Evolutionary conservation across 371 early-diverging fungal genomes (phyloP), one percentile per base, ranked within the genome.

Genomic region (Mortierella sp.): DNA sequence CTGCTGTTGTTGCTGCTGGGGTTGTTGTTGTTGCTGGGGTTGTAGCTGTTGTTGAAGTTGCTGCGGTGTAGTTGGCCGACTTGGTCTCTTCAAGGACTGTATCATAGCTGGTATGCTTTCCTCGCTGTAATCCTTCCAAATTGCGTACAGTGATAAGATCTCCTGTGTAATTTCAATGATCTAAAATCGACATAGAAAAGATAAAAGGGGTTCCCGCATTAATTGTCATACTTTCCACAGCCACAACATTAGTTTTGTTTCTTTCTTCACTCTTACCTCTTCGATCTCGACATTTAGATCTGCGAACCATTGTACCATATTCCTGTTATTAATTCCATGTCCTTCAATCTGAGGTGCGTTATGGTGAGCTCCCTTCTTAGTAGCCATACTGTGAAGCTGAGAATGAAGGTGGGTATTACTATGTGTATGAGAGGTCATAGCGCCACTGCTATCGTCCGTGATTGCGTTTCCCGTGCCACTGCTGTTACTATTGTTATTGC

Each of bases 301-400:
- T 1, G 92, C 92, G 83, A 90, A 93, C 94, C 93, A 93, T 66
- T 92, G 90, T 60, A 88, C 86, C 84, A 94, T 92, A 64, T 92
- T 90, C 58, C 88, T 72, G 22, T 74, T 74, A 50, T 83, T 83
- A 53, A 83, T 79, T 3, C 80, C 80, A 21, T 77, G 79, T 8
- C 75, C 76, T 33, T 80, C 81, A 3, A 41, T 53, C 7, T 69
- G 67, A 3, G 67, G 58, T 11, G 69, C 52, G 22, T 22, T 47
- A 41, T 63, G 64, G 60, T 62, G 61, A 52, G 33, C 52, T 22
- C 50, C 58, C 19, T 69, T 77, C 55, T 74, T 79, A 21, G 67
- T 63, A 16, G 75, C 75, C 72, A 75, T 69, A 60, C 50, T 66
- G 58, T 65, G 52, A 32, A 80, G 53, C 62, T 80, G 76, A 24